Conservation (phyloP, 495 filamentous ascomycete species). For the Pseudevernia furfuracea region DNA sequence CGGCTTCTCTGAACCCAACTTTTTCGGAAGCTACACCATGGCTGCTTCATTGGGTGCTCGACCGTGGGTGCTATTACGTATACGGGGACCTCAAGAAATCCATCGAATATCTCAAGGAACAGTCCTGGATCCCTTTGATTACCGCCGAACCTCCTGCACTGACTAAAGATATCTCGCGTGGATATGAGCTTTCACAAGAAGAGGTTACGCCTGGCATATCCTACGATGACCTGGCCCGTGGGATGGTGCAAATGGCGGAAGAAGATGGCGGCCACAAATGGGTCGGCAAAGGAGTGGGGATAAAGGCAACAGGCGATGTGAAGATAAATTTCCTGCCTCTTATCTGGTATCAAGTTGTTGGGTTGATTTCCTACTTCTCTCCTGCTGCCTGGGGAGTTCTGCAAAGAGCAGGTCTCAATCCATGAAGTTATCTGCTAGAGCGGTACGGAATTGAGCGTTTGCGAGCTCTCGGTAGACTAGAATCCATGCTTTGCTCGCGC, state of each 20-base stretch:
- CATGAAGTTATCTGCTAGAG: not conserved
- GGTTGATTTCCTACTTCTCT: not conserved
- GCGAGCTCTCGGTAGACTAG: not conserved
- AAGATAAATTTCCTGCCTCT: conserved; percentile 3
- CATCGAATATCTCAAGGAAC: conserved; percentile 4
- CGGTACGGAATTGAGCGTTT: not conserved
- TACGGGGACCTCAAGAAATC: conserved; percentile 6
- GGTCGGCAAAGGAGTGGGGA: conserved; percentile 10
- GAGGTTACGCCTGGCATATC: not conserved
- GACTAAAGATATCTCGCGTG: not conserved
- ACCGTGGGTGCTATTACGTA: conserved; percentile 2
- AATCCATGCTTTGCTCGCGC: not conserved
- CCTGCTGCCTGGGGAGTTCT: not conserved
- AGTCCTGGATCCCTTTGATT: conserved; percentile 8
- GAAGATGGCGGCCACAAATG: conserved; percentile 10
- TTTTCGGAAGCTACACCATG: not conserved
- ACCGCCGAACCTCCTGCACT: conserved; percentile 11
- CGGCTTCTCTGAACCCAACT: conserved; percentile 8
- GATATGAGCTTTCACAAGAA: conserved; percentile 1
- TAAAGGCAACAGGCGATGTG: conserved; percentile 6
- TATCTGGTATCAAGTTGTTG: not conserved
- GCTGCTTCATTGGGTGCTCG: conserved; percentile 9
- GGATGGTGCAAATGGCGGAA: conserved; percentile 15
- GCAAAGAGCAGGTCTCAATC: not conserved
- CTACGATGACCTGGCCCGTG: conserved; percentile 13